Conservation (phyloP, 2,329 filamentous ascomycete genomes). For the Lachnellula occidentalis region DNA sequence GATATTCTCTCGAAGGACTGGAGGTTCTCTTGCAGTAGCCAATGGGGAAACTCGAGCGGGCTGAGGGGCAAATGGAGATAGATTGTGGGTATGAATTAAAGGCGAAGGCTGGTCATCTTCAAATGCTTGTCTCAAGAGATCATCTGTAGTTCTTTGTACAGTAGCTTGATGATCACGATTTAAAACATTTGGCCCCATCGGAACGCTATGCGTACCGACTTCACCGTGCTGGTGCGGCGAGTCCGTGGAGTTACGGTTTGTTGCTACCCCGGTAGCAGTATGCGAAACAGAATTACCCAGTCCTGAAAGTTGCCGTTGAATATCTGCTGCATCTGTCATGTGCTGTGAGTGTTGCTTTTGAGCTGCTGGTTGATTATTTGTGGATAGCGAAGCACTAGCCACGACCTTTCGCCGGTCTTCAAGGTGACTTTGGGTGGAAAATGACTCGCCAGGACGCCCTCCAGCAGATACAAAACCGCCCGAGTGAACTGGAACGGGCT, state of each 20-base stretch:
- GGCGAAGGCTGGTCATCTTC: conserved; percentile 46
- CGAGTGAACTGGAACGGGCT: conserved; percentile 19
- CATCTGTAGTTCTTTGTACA: conserved; percentile 33
- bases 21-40: conserved; percentile 38
- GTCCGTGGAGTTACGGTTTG: background rate
- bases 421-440: conserved; percentile 19
- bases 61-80: conserved; percentile 68
- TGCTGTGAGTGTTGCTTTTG: conserved; percentile 15
- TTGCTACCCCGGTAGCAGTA: conserved; percentile 4
- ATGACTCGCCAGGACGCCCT: conserved; percentile 14
- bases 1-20: conserved; percentile 24
- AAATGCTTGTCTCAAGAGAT: conserved; percentile 35
- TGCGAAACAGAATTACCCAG: conserved; percentile 8
- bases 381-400: conserved; percentile 26
- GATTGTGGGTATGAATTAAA: conserved; percentile 67
- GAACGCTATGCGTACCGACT: background rate
- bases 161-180: conserved; percentile 31
- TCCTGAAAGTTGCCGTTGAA: conserved; percentile 1
- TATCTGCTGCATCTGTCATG: conserved; percentile 4
- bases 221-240: background rate
- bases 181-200: background rate
- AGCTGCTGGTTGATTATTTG: conserved; percentile 26
- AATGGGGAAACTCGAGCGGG: conserved; percentile 63
- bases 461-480: conserved; percentile 20
- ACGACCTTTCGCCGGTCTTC: conserved; percentile 22